Evolutionary conservation across 139 green algal genomes (phyloP).

Genomic region (Micromonas pusilla): DNA sequence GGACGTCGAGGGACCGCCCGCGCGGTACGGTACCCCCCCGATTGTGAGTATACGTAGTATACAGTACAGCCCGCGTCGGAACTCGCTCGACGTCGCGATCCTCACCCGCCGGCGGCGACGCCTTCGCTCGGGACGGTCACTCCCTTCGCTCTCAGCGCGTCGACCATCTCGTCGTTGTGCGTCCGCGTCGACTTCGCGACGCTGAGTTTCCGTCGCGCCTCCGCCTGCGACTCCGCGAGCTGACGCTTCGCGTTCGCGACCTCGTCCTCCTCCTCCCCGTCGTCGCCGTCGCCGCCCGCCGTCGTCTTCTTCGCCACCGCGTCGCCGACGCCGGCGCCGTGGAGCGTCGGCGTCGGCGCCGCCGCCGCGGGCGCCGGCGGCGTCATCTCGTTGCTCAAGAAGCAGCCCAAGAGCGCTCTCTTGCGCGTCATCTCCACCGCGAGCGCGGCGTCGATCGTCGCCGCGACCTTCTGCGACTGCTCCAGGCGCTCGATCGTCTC

Average conservation of each 20-base stretch:
- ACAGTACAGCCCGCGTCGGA: no score
- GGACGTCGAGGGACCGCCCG: no score
- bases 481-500: background rate
- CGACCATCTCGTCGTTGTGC: background rate
- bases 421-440: conserved; percentile 5
- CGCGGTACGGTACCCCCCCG: no score
- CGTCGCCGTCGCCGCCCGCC: no score
- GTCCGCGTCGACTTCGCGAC: background rate
- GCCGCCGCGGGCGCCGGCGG: background rate
- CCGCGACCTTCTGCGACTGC: background rate
- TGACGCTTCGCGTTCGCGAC: background rate
- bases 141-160: background rate
- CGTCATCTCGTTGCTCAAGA: background rate
- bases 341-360: background rate
- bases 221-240: background rate
- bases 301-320: no score
- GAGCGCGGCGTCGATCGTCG: background rate
- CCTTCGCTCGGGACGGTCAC: background rate
- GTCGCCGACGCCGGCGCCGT: background rate
- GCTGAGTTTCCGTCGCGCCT: background rate
- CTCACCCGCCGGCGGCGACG: background rate
- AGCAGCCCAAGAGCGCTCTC: background rate
- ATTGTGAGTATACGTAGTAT: no score
- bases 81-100: no score
- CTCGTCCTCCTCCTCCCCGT: background rate